phyloP scores from a whole-genome alignment of 768 basidiomycete genomes.

The Trametes cingulata region DNA sequence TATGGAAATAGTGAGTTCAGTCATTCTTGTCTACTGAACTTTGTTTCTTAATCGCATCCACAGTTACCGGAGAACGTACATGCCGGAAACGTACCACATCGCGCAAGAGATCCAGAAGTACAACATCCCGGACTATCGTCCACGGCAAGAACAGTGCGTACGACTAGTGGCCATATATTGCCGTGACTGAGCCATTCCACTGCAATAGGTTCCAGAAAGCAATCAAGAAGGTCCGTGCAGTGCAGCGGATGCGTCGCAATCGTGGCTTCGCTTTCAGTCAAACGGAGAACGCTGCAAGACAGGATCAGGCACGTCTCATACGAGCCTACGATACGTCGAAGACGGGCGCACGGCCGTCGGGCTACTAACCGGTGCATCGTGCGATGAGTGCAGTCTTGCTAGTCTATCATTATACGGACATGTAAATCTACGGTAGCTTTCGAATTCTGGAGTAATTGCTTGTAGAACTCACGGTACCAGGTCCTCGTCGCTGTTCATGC shows the following conservation, averaged over 20 bases:
- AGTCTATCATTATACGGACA: constrained; percentile 28
- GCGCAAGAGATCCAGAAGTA: constrained; percentile 99
- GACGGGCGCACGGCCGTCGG: constrained; percentile 67
- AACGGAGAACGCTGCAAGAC: constrained; percentile 80
- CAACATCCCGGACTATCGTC: constrained; percentile 95
- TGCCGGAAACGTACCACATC: constrained; percentile 93
- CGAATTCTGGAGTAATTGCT: constrained; percentile 15
- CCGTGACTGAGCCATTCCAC: constrained; percentile 1
- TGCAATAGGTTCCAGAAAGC: constrained; percentile 88
- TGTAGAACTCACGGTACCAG: not conserved
- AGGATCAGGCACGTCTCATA: constrained; percentile 86
- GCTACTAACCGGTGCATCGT: constrained; percentile 44
- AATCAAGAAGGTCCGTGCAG: constrained; percentile 99
- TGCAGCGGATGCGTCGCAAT: constrained; percentile 94
- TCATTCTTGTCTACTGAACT: constrained; percentile 13
- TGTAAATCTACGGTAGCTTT: constrained; percentile 27
- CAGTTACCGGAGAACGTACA: constrained; percentile 90
- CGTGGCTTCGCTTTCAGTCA: constrained; percentile 98
- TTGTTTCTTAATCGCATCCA: not conserved
- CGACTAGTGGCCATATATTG: not conserved
- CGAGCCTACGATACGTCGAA: constrained; percentile 88
- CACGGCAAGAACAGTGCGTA: constrained; percentile 93
- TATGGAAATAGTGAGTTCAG: constrained; percentile 91
- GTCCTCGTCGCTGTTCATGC: no score
- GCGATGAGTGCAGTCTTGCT: not conserved